Evolutionary conservation across 345 rosid genomes (phyloP).

Genomic region (Carallia pectinifolia): DNA sequence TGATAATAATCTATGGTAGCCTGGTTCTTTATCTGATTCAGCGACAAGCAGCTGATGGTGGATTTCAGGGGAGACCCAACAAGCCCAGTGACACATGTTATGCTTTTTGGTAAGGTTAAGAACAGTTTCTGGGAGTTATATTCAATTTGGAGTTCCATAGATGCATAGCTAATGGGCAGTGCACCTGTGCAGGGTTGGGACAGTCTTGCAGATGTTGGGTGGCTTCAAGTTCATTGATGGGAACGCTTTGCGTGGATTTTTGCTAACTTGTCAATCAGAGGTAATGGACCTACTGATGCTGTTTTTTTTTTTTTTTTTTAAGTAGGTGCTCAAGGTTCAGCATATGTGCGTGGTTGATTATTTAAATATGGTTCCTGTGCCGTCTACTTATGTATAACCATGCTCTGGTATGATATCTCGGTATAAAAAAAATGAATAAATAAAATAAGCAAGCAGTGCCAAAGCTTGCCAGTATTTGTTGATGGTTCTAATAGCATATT

Average conservation of each 20-base stretch:
- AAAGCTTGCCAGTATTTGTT: not conserved
- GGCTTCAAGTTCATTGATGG: constrained; percentile 56
- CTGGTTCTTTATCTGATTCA: constrained; percentile 21
- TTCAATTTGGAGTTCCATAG: not conserved
- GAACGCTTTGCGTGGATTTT: constrained; percentile 53
- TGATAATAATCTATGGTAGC: not conserved
- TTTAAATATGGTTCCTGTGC: not conserved
- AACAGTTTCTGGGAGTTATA: constrained; percentile 10
- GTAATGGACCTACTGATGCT: constrained; percentile 52
- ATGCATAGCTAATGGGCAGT: constrained; percentile 1
- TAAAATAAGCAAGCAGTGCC: not conserved
- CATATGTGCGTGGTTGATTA: not conserved
- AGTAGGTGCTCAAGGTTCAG: not conserved
- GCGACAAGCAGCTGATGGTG: constrained; percentile 89
- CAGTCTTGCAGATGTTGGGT: constrained; percentile 67
- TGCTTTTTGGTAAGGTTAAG: constrained; percentile 75
- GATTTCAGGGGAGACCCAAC: constrained; percentile 89
- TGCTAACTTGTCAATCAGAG: constrained; percentile 81
- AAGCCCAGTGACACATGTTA: constrained; percentile 93
- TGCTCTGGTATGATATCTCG: not conserved
- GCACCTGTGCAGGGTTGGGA: constrained; percentile 60
- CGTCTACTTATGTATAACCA: not conserved
- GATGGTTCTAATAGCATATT: not conserved
- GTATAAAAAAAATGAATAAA: not conserved
- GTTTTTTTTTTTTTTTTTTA: constrained; percentile 8